A percentile compares a stretch with the other conserved stretches of the same genome.
Conservation (phyloP, 345 rosid species). For the Moricandia moricandioides region DNA sequence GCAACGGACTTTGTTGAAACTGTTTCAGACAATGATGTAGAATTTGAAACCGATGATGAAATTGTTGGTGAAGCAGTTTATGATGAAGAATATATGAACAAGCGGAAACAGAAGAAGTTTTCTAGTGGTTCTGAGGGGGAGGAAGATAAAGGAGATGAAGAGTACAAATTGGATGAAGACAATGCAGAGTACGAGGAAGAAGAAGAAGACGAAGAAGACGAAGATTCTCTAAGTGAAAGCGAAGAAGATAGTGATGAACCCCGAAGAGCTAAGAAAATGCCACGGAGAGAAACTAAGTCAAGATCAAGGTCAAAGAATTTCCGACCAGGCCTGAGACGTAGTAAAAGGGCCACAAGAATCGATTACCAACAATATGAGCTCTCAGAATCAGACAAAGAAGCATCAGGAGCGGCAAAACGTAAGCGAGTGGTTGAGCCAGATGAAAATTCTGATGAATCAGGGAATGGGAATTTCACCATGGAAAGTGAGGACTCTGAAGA, state of each 20-base stretch:
- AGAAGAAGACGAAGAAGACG: constrained; percentile 55
- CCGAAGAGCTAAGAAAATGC: constrained; percentile 63
- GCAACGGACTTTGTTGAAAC: constrained; percentile 80
- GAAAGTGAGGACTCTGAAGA: constrained; percentile 71
- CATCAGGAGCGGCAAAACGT: constrained; percentile 50
- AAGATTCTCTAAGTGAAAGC: constrained; percentile 68
- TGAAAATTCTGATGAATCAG: constrained; percentile 60
- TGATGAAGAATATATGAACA: constrained; percentile 91
- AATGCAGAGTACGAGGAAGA: constrained; percentile 84
- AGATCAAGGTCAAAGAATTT: constrained; percentile 63
- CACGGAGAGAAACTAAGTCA: constrained; percentile 68
- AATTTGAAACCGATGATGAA: constrained; percentile 90
- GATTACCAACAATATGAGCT: constrained; percentile 77
- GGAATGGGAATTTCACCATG: constrained; percentile 58
- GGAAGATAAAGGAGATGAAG: constrained; percentile 52
- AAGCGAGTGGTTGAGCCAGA: constrained; percentile 52
- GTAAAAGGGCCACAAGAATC: constrained; percentile 80
- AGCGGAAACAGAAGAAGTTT: constrained; percentile 67
- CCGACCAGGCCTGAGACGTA: constrained; percentile 89
- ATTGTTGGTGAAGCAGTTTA: constrained; percentile 98
- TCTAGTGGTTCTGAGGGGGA: constrained; percentile 75
- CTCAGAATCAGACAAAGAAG: constrained; percentile 85
- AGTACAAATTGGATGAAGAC: constrained; percentile 65
- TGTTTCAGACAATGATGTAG: constrained; percentile 82
- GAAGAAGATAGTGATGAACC: constrained; percentile 89